phyloP scores from a whole-genome alignment of 1,284 basidiomycete genomes.

The Ustilago tritici region DNA sequence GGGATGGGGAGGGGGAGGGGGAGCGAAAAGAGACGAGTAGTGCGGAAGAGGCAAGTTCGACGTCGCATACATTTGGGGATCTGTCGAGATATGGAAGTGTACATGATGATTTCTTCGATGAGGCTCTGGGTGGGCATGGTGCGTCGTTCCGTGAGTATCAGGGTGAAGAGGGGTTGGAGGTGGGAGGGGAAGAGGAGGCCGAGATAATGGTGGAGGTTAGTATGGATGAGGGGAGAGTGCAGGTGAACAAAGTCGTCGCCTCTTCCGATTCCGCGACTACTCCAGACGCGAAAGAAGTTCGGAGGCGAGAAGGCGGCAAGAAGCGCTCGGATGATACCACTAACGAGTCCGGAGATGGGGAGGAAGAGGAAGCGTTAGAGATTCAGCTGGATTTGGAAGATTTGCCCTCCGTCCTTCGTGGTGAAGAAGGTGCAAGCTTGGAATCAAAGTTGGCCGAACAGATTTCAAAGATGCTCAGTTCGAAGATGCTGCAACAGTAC shows the following conservation, averaged over 20 bases:
- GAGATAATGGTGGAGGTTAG: constrained; percentile 27
- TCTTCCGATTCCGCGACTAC: neutral
- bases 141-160: constrained; percentile 20
- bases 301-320: constrained; percentile 21
- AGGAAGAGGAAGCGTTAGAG: constrained; percentile 18
- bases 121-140: constrained; percentile 37
- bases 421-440: constrained; percentile 13
- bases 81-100: constrained; percentile 43
- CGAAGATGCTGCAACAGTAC: constrained; percentile 16
- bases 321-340: constrained; percentile 24
- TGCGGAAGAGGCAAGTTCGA: constrained; percentile 2
- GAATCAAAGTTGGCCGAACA: constrained; percentile 38
- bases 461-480: constrained; percentile 27
- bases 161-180: constrained; percentile 7
- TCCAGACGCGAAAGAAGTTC: constrained; percentile 2
- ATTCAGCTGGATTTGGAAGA: constrained; percentile 46
- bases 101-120: constrained; percentile 51
- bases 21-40: neutral
- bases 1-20: neutral
- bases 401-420: constrained; percentile 27
- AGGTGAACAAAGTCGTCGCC: constrained; percentile 19
- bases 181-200: constrained; percentile 10
- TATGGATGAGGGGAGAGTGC: constrained; percentile 27
- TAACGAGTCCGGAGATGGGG: neutral
- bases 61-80: constrained; percentile 49